Conservation (phyloP, 1,284 basidiomycete species). For the Trametes sp. region DNA sequence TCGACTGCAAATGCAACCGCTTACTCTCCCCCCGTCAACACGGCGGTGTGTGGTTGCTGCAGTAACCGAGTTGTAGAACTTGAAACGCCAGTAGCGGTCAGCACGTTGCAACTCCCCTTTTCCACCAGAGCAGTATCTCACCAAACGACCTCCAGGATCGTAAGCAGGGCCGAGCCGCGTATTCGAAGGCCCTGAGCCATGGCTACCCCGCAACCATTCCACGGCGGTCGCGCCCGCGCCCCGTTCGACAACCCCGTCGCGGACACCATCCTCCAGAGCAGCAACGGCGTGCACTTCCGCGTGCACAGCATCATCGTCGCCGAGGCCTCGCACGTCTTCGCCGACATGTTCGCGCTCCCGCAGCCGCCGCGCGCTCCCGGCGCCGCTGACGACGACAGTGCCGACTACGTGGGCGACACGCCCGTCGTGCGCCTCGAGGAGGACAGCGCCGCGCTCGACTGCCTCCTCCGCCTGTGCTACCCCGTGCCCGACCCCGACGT, state of each 20-base stretch:
- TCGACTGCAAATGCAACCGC: too few relatives aligned
- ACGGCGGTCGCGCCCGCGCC: not conserved
- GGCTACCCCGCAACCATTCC: not conserved
- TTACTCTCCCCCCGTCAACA: too few relatives aligned
- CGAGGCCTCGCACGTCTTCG: slow-evolving; percentile 21
- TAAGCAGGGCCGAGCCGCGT: too few relatives aligned
- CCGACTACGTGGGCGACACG: not conserved
- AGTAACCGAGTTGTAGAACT: too few relatives aligned
- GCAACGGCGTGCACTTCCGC: slow-evolving; percentile 14
- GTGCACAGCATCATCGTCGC: slow-evolving; percentile 19
- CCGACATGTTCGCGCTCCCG: slow-evolving; percentile 23
- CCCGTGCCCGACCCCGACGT: slow-evolving; percentile 18
- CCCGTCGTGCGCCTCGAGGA: slow-evolving; percentile 25
- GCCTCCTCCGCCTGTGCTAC: slow-evolving; percentile 27
- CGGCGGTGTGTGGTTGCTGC: too few relatives aligned
- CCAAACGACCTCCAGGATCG: too few relatives aligned
- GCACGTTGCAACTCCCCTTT: too few relatives aligned
- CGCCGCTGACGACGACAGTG: not conserved
- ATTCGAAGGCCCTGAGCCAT: too few relatives aligned
- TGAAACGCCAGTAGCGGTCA: too few relatives aligned
- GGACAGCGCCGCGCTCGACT: slow-evolving; percentile 24
- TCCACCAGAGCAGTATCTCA: too few relatives aligned
- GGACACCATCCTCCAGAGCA: slow-evolving; percentile 18
- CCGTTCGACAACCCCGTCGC: slow-evolving; percentile 10
- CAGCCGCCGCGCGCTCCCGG: slow-evolving; percentile 2